Conservation (phyloP, 169 alveolate genomes). For the Cardiosporidium cionae region DNA sequence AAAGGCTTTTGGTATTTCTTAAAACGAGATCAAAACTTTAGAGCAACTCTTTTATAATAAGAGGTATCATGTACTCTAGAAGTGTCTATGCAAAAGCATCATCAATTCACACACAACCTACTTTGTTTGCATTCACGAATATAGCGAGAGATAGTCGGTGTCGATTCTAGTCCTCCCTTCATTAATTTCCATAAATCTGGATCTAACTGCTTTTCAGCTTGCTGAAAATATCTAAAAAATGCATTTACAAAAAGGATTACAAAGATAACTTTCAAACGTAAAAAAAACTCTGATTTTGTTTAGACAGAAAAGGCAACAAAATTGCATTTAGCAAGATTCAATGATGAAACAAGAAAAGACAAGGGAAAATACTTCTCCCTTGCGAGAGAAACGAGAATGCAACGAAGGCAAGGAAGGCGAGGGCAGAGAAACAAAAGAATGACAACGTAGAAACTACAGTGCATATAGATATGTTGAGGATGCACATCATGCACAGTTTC, state of each 20-base stretch:
- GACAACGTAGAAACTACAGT: background rate
- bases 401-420: background rate
- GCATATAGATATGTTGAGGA: background rate
- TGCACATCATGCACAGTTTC: background rate
- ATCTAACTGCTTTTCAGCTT: slow-evolving; percentile 52
- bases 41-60: too few species aligned
- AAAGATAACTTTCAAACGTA: too few species aligned
- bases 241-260: background rate
- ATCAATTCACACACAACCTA: too few species aligned
- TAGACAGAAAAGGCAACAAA: background rate
- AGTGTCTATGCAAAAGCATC: too few species aligned
- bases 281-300: background rate
- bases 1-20: too few species aligned
- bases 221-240: slow-evolving; percentile 29
- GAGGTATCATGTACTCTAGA: too few species aligned
- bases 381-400: background rate
- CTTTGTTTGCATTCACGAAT: background rate
- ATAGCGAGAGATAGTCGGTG: slow-evolving; percentile 10
- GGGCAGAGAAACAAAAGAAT: background rate
- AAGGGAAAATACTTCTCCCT: background rate
- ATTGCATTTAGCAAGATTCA: background rate
- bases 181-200: slow-evolving; percentile 27
- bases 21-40: too few species aligned
- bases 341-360: background rate
- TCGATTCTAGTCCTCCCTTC: slow-evolving; percentile 24